Conservation (phyloP, 108 stramenopile genomes). For the Fragilariopsis cylindrus region DNA sequence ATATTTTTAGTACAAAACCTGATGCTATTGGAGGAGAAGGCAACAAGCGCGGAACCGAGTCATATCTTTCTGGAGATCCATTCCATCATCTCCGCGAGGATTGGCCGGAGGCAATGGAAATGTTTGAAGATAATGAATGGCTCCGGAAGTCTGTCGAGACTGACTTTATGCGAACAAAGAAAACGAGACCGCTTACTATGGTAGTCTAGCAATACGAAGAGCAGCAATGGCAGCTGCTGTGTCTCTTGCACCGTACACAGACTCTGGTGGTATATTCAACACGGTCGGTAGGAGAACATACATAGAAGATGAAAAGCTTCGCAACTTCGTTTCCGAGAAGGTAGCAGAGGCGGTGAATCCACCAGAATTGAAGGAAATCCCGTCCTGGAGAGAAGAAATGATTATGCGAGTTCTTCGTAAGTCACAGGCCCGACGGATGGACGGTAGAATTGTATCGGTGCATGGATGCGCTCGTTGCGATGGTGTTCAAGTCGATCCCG, state of each 20-base stretch:
- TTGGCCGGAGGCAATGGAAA: slow-evolving; percentile 81
- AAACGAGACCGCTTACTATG: slow-evolving; percentile 86
- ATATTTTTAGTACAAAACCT: slow-evolving; percentile 5
- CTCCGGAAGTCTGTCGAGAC: slow-evolving; percentile 47
- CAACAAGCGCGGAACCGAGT: neutral
- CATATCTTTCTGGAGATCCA: slow-evolving; percentile 37
- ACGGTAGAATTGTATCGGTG: slow-evolving; percentile 50
- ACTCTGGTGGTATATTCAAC: slow-evolving; percentile 42
- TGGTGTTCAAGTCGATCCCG: slow-evolving; percentile 50
- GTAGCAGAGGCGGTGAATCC: slow-evolving; percentile 51
- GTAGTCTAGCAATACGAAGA: slow-evolving; percentile 66
- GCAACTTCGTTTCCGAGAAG: slow-evolving; percentile 46
- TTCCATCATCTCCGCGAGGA: slow-evolving; percentile 59
- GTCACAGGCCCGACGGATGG: slow-evolving; percentile 72
- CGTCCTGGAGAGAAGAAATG: slow-evolving; percentile 69
- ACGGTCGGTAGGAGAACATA: slow-evolving; percentile 49
- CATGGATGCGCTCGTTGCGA: slow-evolving; percentile 82
- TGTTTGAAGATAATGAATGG: slow-evolving; percentile 68
- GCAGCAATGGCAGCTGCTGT: slow-evolving; percentile 68
- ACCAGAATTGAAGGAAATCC: slow-evolving; percentile 56
- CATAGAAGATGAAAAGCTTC: slow-evolving; percentile 60
- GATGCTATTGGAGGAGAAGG: neutral
- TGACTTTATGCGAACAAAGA: slow-evolving; percentile 79
- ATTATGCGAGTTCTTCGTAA: slow-evolving; percentile 62
- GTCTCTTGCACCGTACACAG: slow-evolving; percentile 50